Evolutionary conservation across 176 grass and related monocot genomes (phyloP).

Genomic region (Cenchrus purpureus): DNA sequence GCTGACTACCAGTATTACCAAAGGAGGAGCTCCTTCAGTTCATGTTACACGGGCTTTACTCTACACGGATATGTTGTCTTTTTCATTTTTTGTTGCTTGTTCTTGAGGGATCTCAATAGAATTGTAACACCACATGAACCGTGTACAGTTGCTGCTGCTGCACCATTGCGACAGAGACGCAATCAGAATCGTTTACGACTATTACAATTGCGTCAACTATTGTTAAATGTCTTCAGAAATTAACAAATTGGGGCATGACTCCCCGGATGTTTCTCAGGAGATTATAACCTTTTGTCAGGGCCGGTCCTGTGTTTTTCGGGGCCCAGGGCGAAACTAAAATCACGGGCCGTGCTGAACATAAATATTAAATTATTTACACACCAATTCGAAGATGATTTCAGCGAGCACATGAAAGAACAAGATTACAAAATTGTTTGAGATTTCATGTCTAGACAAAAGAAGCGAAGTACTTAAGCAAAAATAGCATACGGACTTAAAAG

Average conservation of each 20-base stretch:
- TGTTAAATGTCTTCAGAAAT: constrained; percentile 2
- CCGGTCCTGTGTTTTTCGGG: no score
- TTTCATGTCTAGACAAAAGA: no score
- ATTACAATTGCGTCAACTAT: background rate
- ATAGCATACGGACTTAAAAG: no score
- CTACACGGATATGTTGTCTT: background rate
- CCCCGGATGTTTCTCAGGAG: background rate
- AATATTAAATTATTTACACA: no score
- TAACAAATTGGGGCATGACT: background rate
- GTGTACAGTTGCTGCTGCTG: constrained; percentile 30
- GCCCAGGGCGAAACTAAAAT: no score
- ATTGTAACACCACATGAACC: constrained; percentile 32
- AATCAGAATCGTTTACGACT: constrained; percentile 2
- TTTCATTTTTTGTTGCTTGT: background rate
- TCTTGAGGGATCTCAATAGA: constrained; percentile 28
- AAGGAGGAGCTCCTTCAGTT: constrained; percentile 31
- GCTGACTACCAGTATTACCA: constrained; percentile 37
- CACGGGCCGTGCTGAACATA: no score
- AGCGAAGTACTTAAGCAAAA: no score
- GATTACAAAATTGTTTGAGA: no score
- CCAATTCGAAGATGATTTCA: no score
- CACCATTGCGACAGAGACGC: constrained; percentile 1
- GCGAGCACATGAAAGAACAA: no score
- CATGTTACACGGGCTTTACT: constrained; percentile 17
- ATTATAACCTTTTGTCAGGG: no score